phyloP scores from a whole-genome alignment of 768 basidiomycete species.

The Pleurotus djamor region DNA sequence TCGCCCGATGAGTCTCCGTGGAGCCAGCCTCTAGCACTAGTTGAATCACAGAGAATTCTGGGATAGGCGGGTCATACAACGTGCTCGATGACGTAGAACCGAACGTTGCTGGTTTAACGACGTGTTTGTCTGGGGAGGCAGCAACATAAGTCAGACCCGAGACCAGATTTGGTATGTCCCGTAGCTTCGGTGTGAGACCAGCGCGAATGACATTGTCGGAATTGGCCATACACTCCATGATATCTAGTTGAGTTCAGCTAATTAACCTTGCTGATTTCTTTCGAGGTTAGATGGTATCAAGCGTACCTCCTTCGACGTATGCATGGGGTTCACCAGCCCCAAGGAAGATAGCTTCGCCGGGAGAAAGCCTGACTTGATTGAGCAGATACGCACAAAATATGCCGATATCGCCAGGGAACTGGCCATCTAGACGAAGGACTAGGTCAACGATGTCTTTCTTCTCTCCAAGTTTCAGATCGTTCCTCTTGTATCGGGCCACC shows the following conservation, averaged over 20 bases:
- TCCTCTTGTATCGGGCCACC: constrained; percentile 57
- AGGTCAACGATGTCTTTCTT: constrained; percentile 53
- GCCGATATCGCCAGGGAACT: constrained; percentile 94
- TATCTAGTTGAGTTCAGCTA: constrained; percentile 50
- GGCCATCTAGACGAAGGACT: constrained; percentile 56
- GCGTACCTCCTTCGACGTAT: constrained; percentile 87
- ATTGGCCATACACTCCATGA: constrained; percentile 99
- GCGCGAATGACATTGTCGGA: constrained; percentile 99
- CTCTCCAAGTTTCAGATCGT: constrained; percentile 35
- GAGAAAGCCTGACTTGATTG: constrained; percentile 76
- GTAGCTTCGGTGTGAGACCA: constrained; percentile 93
- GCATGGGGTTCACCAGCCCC: constrained; percentile 98
- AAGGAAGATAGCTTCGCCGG: constrained; percentile 92
- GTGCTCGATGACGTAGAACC: constrained; percentile 23
- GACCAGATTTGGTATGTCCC: constrained; percentile 91
- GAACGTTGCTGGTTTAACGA: constrained; percentile 61
- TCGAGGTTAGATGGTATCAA: not conserved
- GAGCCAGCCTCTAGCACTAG: constrained; percentile 43
- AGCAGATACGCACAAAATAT: constrained; percentile 88
- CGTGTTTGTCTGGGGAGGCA: constrained; percentile 64
- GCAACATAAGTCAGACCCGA: constrained; percentile 84
- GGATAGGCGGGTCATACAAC: constrained; percentile 89
- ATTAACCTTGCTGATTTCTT: no score
- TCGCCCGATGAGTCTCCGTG: constrained; percentile 51
- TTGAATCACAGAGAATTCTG: constrained; percentile 87